Evolutionary conservation across 805 yeast genomes (phyloP).

Genomic region (Teunomyces aglyptinius): DNA sequence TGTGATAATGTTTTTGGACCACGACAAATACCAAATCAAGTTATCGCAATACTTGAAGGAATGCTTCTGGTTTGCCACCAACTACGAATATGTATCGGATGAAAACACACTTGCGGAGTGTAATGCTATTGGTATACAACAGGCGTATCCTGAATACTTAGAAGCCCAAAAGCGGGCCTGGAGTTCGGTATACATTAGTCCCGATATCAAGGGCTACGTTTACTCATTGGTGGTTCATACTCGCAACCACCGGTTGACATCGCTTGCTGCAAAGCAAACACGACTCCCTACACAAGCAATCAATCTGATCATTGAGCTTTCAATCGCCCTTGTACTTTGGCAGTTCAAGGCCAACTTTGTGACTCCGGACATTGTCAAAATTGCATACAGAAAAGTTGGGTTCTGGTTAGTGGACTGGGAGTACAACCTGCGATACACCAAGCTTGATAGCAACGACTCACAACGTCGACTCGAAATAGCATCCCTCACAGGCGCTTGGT

Average conservation of each 20-base stretch:
- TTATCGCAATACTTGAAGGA: constrained; percentile 12
- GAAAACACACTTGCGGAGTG: constrained; percentile 1
- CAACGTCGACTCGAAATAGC: constrained; percentile 25
- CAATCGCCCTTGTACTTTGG: constrained; percentile 27
- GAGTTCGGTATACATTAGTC: constrained; percentile 25
- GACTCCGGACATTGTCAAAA: constrained; percentile 38
- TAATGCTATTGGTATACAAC: not conserved
- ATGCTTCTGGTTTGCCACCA: constrained; percentile 14
- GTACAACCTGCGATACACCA: constrained; percentile 16
- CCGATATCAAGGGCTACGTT: constrained; percentile 36
- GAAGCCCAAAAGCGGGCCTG: not conserved
- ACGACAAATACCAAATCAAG: constrained; percentile 2
- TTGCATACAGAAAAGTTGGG: constrained; percentile 38
- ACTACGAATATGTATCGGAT: constrained; percentile 11
- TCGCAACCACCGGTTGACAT: constrained; percentile 37
- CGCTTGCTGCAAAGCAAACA: constrained; percentile 36
- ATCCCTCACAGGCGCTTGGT: constrained; percentile 44
- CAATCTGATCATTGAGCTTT: constrained; percentile 26
- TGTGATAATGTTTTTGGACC: constrained; percentile 10
- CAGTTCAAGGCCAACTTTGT: constrained; percentile 14
- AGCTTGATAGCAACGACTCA: constrained; percentile 8
- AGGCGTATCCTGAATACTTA: constrained; percentile 1
- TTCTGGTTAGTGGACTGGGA: constrained; percentile 48
- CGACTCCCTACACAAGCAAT: constrained; percentile 33
- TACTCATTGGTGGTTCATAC: constrained; percentile 37